Base-by-base conservation (phyloP, 2,329 filamentous ascomycete genomes). In the Fusarium mexicanum region DNA sequence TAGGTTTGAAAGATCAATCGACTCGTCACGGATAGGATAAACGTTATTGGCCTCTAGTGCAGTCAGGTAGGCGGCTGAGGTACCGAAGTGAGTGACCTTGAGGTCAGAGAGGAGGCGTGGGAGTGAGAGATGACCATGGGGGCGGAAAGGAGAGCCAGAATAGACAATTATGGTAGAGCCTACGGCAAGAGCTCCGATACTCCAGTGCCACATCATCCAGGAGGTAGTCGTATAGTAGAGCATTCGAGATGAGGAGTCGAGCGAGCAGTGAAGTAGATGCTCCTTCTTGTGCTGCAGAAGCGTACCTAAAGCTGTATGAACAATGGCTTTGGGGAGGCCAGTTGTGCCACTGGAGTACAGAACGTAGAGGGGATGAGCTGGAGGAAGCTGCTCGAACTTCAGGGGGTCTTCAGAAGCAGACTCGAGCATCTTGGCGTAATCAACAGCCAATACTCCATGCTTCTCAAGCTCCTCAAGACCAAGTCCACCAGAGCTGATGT, bases 121-220 rank as follows among this genome's bases (percentile, higher is more conserved):
- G 85, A 99, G 91, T 16, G 94, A 95, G 65, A 96, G 88, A 78
- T 96, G 90, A 59, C 93, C 93, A 65, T 93, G 87, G 1, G 93
- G 93, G 55, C 89, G 88, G 86, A 98, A 98, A 0, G 96, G 96
- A 0, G 94, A 97, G 54, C 96, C 96, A 61, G 97, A 94, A 83
- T 98, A 99, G 8, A 98, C 87, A 26, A 98, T 88, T 18, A 98
- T 86, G 0, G 94, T 96, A 17, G 93, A 90, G 61, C 96, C 96
- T 37, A 91, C 91, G 16, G 95, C 93, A 8, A 98, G 90, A 11
- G 92, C 94, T 2, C 94, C 96, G 26, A 98, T 89, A 46, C 95
- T 91, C 95, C 96, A 98, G 81, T 98, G 96, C 95, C 95, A 98
- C 96, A 98, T 98, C 95, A 99, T 98, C 96, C 95, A 98, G 0